Evolutionary conservation across 2,329 filamentous ascomycete genomes (phyloP), one percentile per base, ranked within the genome.

Genomic region (Monosporascus cannonballus): DNA sequence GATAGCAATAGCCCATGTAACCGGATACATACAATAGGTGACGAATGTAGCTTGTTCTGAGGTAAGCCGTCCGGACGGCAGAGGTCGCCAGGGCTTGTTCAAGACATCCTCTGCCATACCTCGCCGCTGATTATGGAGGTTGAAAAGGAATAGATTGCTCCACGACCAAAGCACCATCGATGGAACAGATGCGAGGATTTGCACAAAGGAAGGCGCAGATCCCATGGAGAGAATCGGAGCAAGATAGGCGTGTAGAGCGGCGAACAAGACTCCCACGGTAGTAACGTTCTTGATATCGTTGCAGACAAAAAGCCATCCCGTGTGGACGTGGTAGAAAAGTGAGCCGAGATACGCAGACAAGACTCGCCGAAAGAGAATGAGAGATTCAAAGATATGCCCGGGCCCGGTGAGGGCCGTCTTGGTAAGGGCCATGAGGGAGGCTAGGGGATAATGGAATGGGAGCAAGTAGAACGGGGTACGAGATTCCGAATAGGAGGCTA

Each of bases 61-160:
- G 2, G 49, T 58, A 17, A 56, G 24, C 17, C 51, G 49, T 4
- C 49, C 50, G 2, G 58, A 38, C 3, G 55, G 51, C 2, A 59
- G 48, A 4, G 54, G 57, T 2, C 57, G 45, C 57, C 59, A 61
- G 6, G 57, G 57, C 25, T 61, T 61, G 46, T 59, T 61, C 6
- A 55, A 6, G 7, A 34, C 45, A 47, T 61, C 59, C 34, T 61
- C 59, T 0, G 36, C n/a, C 11, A 58, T 53, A 1, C 36, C 24
- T 1, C 51, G 49, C 1, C 54, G 47, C 46, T 61, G 59, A 22
- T 61, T 61, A 25, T 58, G 53, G 0, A 61, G 51, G 41, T 46
- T 51, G 50, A 61, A 61, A 3, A 58, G 49, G 8, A 58, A 51
- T 0, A 59, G 48, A 22, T 59, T 58, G 24, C 47, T 48, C 47